Evolutionary conservation across 805 yeast genomes (phyloP), one percentile per base, ranked within the genome.

Genomic region (Tetrapisispora iriomotensis): DNA sequence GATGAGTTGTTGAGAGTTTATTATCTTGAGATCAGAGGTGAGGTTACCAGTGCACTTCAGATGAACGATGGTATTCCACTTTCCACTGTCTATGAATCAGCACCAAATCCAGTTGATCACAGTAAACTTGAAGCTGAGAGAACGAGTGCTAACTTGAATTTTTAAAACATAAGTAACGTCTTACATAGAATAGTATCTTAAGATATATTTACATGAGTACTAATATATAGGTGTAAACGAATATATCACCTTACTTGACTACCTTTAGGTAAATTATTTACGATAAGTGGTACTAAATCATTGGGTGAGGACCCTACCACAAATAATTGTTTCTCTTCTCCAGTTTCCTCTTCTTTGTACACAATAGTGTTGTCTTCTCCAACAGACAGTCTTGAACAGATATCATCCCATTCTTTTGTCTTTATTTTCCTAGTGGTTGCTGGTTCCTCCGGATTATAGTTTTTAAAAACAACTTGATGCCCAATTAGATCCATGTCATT

Each of bases 21-120:
- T 48, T 81, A 77, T 48, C 61, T 88, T 32, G 96, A 94, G 41
- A 58, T 90, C 20, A 66, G 96, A 34, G 97, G 97, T 1, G 82
- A 76, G 46, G 71, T 60, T 43, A 66, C 73, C 8, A 45, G 50
- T 3, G 39, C 44, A 21, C 31, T 35, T 15, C 38, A 35, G 6
- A 25, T 40, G 3, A 43, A 45, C 10, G 47, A 51, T 14, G 48
- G 46, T 4, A 42, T 48, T 3, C 95, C 95, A 0, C 74, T 85
- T 14, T 69, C 82, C 13, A 70, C 95, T 0, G 54, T 83, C 17
- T 90, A 88, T 58, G 97, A 90, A 61, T 74, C 87, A 40, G 94
- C 95, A 0, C 92, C 96, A 3, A 88, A 88, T 56, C 96, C 96
- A 0, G 75, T 80, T 1, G 96, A 88, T 56, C 96, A 90, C 58